Percentiles rank a stretch among this genome's conserved stretches.
phyloP scores from a whole-genome alignment of 495 filamentous ascomycete species.

The Neurospora sp. region DNA sequence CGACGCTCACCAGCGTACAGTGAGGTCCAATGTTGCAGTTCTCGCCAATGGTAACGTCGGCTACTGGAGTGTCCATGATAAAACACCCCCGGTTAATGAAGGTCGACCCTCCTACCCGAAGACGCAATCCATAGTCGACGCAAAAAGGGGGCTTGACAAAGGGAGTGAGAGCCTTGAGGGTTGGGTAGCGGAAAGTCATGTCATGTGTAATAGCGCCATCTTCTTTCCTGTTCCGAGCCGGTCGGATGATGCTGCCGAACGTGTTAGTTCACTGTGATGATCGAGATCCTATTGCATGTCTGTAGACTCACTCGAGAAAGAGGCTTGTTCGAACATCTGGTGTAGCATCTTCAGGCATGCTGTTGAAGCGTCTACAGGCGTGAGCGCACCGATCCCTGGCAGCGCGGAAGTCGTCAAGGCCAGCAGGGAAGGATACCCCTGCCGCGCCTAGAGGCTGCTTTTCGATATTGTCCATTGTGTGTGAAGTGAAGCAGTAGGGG shows the following conservation, averaged over 20 bases:
- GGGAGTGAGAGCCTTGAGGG: slow-evolving; percentile 19
- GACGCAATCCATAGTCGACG: slow-evolving; percentile 25
- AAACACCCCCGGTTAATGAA: slow-evolving; percentile 27
- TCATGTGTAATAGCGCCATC: slow-evolving; percentile 22
- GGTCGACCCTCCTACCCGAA: slow-evolving; percentile 22
- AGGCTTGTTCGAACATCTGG: slow-evolving; percentile 16
- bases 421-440: slow-evolving; percentile 21
- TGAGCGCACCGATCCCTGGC: slow-evolving; percentile 19
- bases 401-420: slow-evolving; percentile 24
- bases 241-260: slow-evolving; percentile 21
- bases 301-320: slow-evolving; percentile 23
- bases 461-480: slow-evolving; percentile 5
- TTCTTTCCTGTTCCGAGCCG: slow-evolving; percentile 15
- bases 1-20: slow-evolving; percentile 20
- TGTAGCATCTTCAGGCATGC: slow-evolving; percentile 23
- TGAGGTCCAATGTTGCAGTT: slow-evolving; percentile 26
- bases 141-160: slow-evolving; percentile 26
- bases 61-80: slow-evolving; percentile 29
- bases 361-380: slow-evolving; percentile 27
- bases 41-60: slow-evolving; percentile 24
- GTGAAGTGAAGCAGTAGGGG: neutral
- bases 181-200: slow-evolving; percentile 22
- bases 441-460: neutral
- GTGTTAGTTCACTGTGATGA: neutral
- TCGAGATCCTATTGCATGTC: neutral